Conservation (phyloP, 2,329 filamentous ascomycete species). For the Eutypa lata region DNA sequence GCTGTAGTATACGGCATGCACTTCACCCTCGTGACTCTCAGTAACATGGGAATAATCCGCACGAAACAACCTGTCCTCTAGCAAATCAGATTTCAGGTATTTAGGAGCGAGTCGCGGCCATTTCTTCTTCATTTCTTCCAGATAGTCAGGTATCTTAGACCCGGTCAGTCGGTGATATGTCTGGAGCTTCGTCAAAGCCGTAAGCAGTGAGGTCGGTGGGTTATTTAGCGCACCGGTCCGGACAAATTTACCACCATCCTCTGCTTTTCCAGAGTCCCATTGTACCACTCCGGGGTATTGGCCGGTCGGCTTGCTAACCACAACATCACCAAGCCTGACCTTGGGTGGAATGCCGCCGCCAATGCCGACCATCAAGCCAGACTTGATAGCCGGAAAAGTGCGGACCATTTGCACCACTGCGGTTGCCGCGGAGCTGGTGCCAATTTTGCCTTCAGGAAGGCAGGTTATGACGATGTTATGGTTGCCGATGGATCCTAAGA, state of each 20-base stretch:
- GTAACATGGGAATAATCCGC: constrained; percentile 4
- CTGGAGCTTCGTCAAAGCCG: constrained; percentile 14
- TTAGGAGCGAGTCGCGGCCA: constrained; percentile 12
- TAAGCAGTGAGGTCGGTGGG: constrained; percentile 15
- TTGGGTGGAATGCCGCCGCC: no score
- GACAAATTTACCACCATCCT: constrained; percentile 8
- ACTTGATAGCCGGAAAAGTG: no score
- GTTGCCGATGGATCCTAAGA: no score
- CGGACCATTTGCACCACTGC: no score
- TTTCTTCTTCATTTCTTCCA: constrained; percentile 12
- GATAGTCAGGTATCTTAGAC: constrained; percentile 14
- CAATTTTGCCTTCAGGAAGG: no score
- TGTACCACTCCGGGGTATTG: no score
- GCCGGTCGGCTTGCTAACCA: no score
- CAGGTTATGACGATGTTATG: no score
- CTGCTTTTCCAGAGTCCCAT: constrained; percentile 18
- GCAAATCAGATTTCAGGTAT: constrained; percentile 11
- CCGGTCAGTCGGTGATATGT: constrained; percentile 7
- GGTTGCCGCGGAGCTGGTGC: no score
- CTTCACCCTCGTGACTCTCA: background rate
- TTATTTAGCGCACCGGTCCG: constrained; percentile 16
- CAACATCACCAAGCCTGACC: no score
- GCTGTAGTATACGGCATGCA: background rate
- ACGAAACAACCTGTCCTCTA: constrained; percentile 15
- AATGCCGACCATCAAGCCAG: no score